Percentiles rank a stretch among this genome's conserved stretches.
phyloP scores from a whole-genome alignment of 2,329 filamentous ascomycete genomes.

The Tolypocladium tropicale region DNA sequence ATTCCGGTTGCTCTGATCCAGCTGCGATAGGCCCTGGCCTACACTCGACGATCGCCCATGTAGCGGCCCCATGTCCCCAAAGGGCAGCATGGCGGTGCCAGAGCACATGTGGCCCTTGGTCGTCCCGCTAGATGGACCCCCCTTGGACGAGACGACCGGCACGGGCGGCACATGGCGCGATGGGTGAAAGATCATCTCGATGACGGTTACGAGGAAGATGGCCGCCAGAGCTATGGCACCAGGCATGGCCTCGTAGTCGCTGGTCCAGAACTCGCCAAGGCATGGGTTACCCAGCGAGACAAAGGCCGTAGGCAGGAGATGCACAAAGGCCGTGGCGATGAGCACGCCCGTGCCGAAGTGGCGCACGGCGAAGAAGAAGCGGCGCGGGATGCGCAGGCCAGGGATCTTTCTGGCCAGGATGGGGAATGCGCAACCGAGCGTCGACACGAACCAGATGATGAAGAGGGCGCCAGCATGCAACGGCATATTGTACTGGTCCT shows the following conservation, averaged over 20 bases:
- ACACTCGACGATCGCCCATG: conserved; percentile 23
- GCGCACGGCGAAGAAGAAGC: conserved; percentile 46
- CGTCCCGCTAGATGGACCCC: not conserved
- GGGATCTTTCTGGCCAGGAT: conserved; percentile 42
- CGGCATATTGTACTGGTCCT: conserved; percentile 40
- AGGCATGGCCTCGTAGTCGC: conserved; percentile 66
- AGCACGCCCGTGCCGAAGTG: conserved; percentile 73
- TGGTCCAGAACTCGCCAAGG: conserved; percentile 65
- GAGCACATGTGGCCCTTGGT: conserved; percentile 3
- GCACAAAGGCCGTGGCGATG: conserved; percentile 69
- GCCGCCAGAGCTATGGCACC: conserved; percentile 72
- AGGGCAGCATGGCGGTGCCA: conserved; percentile 15
- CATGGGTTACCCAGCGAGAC: conserved; percentile 52
- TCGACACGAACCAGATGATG: conserved; percentile 36
- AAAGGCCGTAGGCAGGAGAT: conserved; percentile 59
- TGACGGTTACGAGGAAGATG: conserved; percentile 66
- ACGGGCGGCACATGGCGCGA: conserved; percentile 19
- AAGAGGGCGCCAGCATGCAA: conserved; percentile 48
- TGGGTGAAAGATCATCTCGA: conserved; percentile 61
- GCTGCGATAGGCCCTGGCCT: conserved; percentile 19
- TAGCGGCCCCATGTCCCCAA: conserved; percentile 22
- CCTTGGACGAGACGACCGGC: not conserved
- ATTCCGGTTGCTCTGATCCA: conserved; percentile 9
- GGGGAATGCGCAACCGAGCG: conserved; percentile 41
- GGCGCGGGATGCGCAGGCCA: conserved; percentile 40